A percentile compares a stretch with the other conserved stretches of the same genome.
These are phyloP conservation scores for Trypanosoma melophagium DNA, from an alignment of 208 protist genomes.

Conservation along the genomic window DNA sequence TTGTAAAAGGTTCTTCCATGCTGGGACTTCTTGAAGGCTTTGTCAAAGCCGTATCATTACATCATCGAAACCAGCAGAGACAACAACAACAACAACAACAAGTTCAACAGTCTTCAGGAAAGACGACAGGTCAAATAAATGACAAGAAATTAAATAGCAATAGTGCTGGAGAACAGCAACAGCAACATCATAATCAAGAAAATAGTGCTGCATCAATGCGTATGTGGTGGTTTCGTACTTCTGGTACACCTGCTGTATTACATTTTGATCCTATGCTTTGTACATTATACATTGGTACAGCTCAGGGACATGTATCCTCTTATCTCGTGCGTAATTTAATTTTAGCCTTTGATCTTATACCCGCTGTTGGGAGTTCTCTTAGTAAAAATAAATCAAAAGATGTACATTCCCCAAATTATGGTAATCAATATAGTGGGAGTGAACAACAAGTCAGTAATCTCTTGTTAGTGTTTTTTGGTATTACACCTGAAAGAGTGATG, in stretches of 20 bases:
- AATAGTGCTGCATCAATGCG: neutral
- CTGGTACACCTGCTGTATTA: constrained; percentile 45
- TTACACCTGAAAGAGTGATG: constrained; percentile 35
- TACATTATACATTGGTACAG: constrained; percentile 72
- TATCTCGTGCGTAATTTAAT: constrained; percentile 73
- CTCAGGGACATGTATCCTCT: constrained; percentile 61
- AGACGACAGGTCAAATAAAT: neutral
- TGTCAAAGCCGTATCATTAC: constrained; percentile 36
- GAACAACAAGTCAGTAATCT: constrained; percentile 45
- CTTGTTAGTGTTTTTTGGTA: constrained; percentile 44
- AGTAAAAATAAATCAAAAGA: constrained; percentile 16
- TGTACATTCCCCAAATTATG: constrained; percentile 34
- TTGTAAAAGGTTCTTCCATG: constrained; percentile 54
- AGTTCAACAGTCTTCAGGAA: neutral
- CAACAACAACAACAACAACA: neutral
- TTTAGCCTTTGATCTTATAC: constrained; percentile 56
- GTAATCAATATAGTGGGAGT: constrained; percentile 31
- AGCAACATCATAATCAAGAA: neutral
- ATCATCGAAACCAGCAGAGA: constrained; percentile 24
- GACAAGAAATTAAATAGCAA: neutral
- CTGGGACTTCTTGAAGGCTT: constrained; percentile 63
- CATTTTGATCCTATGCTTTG: constrained; percentile 61
- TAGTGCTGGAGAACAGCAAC: neutral
- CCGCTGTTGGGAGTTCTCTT: constrained; percentile 30
- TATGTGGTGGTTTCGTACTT: constrained; percentile 31